Conservation (phyloP, 495 filamentous ascomycete genomes). For the Podospora pseudoanserina region DNA sequence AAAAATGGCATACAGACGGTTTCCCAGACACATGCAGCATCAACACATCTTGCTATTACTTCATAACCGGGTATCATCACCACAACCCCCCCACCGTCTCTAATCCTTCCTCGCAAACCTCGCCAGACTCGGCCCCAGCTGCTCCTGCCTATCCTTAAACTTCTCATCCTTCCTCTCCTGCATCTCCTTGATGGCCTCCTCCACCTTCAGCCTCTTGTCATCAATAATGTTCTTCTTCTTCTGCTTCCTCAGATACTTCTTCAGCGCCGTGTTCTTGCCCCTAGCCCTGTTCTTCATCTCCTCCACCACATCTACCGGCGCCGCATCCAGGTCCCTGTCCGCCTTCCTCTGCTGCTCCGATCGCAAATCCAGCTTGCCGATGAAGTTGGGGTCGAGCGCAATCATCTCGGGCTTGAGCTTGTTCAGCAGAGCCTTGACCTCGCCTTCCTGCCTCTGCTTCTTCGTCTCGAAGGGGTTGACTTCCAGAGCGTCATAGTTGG, state of each 20-base stretch:
- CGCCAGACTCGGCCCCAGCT: conserved; percentile 45
- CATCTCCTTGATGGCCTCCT: conserved; percentile 47
- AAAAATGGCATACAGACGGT: neutral
- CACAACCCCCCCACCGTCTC: conserved; percentile 7
- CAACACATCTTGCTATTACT: neutral
- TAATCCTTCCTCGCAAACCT: conserved; percentile 49
- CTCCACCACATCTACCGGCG: conserved; percentile 68
- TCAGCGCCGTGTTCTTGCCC: conserved; percentile 86
- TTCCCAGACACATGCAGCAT: neutral
- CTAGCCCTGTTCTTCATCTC: conserved; percentile 67
- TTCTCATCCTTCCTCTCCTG: conserved; percentile 39
- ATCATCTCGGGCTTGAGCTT: conserved; percentile 98
- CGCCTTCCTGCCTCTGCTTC: conserved; percentile 89
- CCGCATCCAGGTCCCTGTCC: conserved; percentile 70
- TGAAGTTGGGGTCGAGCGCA: conserved; percentile 80
- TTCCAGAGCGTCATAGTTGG: conserved; percentile 93
- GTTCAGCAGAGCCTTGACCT: conserved; percentile 82
- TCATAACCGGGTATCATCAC: conserved; percentile 31
- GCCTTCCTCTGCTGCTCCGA: conserved; percentile 67
- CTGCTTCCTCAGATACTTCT: conserved; percentile 87
- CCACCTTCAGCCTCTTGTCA: conserved; percentile 65
- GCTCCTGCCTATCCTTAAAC: conserved; percentile 41
- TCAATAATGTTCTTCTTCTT: conserved; percentile 87
- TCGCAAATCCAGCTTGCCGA: conserved; percentile 79
- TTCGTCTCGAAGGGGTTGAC: conserved; percentile 94